These are phyloP conservation scores for Candida patagonica DNA, from an alignment of 805 yeast species.

Conservation along the genomic window DNA sequence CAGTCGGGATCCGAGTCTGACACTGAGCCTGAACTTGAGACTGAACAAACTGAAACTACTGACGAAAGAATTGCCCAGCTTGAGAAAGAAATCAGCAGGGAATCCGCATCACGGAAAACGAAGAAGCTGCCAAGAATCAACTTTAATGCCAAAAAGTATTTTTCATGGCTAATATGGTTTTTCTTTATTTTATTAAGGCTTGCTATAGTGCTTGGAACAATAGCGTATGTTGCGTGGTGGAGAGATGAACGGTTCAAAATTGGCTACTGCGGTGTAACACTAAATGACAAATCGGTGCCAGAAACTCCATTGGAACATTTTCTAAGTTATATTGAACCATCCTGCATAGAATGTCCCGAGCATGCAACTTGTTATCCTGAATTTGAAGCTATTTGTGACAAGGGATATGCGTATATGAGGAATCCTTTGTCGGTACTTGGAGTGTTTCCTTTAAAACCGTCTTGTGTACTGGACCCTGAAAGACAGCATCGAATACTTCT, in stretches of 20 bases:
- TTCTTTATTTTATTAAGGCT: constrained; percentile 25
- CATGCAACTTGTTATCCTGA: constrained; percentile 66
- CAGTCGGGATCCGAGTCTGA: constrained; percentile 3
- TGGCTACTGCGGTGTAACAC: constrained; percentile 61
- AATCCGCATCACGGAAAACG: constrained; percentile 4
- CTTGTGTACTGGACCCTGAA: constrained; percentile 66
- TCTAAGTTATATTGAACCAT: constrained; percentile 44
- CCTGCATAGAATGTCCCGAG: constrained; percentile 70
- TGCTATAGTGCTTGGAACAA: constrained; percentile 30
- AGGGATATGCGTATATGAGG: constrained; percentile 45
- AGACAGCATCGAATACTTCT: constrained; percentile 58
- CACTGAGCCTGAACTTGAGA: not conserved
- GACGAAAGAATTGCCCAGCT: constrained; percentile 9
- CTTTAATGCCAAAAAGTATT: not conserved
- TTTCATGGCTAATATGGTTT: not conserved
- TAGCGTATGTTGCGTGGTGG: constrained; percentile 47
- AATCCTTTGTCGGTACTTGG: constrained; percentile 51
- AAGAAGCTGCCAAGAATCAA: not conserved
- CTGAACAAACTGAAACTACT: not conserved
- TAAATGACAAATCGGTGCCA: constrained; percentile 6
- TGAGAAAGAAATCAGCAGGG: constrained; percentile 5
- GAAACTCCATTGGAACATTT: constrained; percentile 14
- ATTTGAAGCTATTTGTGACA: constrained; percentile 57
- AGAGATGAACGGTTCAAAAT: constrained; percentile 50
- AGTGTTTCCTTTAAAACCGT: constrained; percentile 49